Conservation (phyloP, 305 asterid genomes). For the Fraxinus velutina region DNA sequence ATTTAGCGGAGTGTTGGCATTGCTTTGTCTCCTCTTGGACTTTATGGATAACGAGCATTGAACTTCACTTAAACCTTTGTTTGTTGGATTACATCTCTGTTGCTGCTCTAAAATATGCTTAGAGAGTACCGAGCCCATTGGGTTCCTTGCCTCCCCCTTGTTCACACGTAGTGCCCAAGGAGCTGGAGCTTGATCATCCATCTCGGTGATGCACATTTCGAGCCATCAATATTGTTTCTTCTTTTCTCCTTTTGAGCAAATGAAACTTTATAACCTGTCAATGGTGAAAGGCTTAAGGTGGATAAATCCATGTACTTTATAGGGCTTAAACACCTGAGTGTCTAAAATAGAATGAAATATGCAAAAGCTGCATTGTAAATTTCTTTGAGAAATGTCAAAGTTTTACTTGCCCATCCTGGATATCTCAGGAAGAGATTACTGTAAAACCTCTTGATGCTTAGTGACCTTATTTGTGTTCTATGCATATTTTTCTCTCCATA, state of each 20-base stretch:
- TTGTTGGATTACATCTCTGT: not conserved
- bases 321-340: not conserved
- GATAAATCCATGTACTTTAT: not conserved
- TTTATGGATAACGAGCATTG: not conserved
- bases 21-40: not conserved
- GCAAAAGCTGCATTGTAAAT: not conserved
- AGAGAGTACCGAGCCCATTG: not conserved
- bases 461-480: not conserved
- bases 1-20: not conserved
- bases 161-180: not conserved
- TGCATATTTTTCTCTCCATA: not conserved
- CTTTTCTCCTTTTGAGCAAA: not conserved
- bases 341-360: not conserved
- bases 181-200: not conserved
- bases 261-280: not conserved
- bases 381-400: not conserved
- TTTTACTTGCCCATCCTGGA: not conserved
- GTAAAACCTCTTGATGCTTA: not conserved
- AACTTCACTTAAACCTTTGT: not conserved
- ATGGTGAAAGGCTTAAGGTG: not conserved
- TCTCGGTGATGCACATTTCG: not conserved
- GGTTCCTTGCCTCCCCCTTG: not conserved
- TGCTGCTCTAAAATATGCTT: not conserved
- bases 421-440: not conserved
- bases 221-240: not conserved